phyloP scores from a whole-genome alignment of 2,329 filamentous ascomycete species.

The Fonsecaea multimorphosa region DNA sequence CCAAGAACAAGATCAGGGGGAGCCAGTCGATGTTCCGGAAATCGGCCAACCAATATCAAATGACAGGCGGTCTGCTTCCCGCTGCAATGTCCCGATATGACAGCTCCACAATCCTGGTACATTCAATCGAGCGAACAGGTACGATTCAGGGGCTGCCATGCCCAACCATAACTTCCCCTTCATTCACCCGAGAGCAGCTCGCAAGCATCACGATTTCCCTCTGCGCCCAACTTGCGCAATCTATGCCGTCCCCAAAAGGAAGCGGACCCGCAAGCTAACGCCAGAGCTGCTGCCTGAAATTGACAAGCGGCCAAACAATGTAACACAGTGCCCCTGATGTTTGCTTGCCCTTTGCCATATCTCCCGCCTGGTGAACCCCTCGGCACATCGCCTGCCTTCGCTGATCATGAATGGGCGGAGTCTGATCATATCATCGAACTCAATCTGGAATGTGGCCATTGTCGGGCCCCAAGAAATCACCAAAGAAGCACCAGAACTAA shows the following conservation, averaged over 20 bases:
- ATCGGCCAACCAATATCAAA: constrained; percentile 28
- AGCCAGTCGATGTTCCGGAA: constrained; percentile 12
- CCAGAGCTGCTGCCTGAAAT: constrained; percentile 14
- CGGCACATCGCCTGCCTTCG: constrained; percentile 16
- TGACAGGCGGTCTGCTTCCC: constrained; percentile 24
- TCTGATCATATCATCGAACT: background rate
- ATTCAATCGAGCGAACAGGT: constrained; percentile 10
- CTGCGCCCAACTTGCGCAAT: background rate
- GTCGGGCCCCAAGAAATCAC: background rate
- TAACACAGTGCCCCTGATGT: constrained; percentile 32
- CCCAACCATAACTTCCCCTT: constrained; percentile 1
- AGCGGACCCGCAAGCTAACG: constrained; percentile 20
- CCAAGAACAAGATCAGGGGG: constrained; percentile 14
- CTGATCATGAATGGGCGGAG: constrained; percentile 1
- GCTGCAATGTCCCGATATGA: constrained; percentile 27
- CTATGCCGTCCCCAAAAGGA: background rate
- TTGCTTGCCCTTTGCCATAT: constrained; percentile 30
- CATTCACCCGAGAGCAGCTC: constrained; percentile 2
- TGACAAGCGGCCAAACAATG: constrained; percentile 15
- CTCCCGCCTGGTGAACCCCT: constrained; percentile 28
- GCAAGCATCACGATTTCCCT: background rate
- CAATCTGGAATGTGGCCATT: background rate
- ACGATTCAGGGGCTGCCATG: constrained; percentile 4
- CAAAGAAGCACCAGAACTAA: background rate
- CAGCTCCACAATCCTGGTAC: constrained; percentile 24